Base-by-base conservation (phyloP, 2,329 filamentous ascomycete genomes). In the Volutella citrinella region DNA sequence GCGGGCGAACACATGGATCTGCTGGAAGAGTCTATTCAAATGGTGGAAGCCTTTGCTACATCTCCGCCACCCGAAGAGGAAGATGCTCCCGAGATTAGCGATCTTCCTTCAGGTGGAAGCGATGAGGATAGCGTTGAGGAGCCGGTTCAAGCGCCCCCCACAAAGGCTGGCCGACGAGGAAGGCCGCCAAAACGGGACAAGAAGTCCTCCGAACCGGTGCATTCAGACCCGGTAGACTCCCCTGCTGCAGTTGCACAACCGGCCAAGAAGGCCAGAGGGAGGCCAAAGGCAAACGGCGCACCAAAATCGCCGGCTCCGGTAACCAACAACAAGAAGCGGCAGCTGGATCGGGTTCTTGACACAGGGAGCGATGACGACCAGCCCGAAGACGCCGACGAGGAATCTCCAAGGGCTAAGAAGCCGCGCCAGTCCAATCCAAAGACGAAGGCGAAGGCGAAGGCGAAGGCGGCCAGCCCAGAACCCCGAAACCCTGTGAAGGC, bases 11-110 rank as follows among this genome's bases (percentile, higher is more conserved):
- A 49, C 25, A 48, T 49, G 25, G 52, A 55, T 18, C 49, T 59
- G 14, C 52, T 63, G 12, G 65, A 73, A 10, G 60, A 69, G 22
- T 70, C 69, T 4, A 55, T 70, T 48, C 54, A 60, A 25, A 63
- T 72, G 59, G 51, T 70, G 9, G 52, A 60, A 30, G 57, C 52
- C 3, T 47, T 60, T 35, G 51, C 49, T 21, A 17, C 45, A 46
- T 39, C 50, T 21, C 38, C 40, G 34, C 33, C 39, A 14, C 40
- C 39, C 5, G 43, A 40, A 14, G 36, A 41, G 3, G 50, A 51
- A 9, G 21, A 24, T 3, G 34, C 39, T 10, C 20, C 38, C 17
- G 20, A 8, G 20, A 22, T 22, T 22, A 12, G 9, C 9, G 20
- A 22, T 8, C n/a, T n/a, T n/a, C n/a, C n/a, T n/a, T n/a, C n/a